Base-by-base conservation (phyloP, 2,329 filamentous ascomycete genomes). In the Gremmenia infestans region DNA sequence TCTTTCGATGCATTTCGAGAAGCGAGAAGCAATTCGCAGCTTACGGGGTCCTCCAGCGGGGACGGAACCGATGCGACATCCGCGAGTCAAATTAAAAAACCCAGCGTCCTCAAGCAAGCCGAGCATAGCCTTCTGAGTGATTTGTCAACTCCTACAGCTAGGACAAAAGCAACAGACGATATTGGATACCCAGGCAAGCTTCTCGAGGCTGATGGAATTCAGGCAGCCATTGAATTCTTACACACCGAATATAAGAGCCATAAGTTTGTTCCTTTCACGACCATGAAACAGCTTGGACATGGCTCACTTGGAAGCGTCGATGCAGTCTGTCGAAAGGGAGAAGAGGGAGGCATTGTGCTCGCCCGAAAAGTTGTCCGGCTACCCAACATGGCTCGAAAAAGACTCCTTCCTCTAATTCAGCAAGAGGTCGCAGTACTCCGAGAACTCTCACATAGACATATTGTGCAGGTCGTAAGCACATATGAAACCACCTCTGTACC, bases 221-320 rank as follows among this genome's bases (percentile, higher is more conserved):
- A 32, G 28, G 28, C 28, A 32, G 28, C 28, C n/a, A 22, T 50
- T 11, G 37, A 51, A 39, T 57, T 59, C 36, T 52, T 25, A 4
- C 58, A 60, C 37, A 35, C 11, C 7, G 49, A 60, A 36, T 62
- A 62, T 36, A 5, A 8, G 11, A 62, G 43, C 14, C 35, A 50
- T 11, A 57, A 56, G 47, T 5, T n/a, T 4, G 43, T 59, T 11
- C 60, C 60, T 14, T 55, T 52, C 4, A 48, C 14, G 1, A 56
- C 53, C 2, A 47, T 60, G 23, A 60, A 53, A 14, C 60, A 62
- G 43, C 40, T 60, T 19, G 60, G 60, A 0, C 52, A 62, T 39
- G 58, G 60, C 5, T 62, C 60, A 3, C 52, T 60, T 15, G 58
- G 60, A 22, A 55, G 50, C 28, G 58, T 62, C 1, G 60, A 62